Evolutionary conservation across 2,329 filamentous ascomycete genomes (phyloP).

Genomic region (Arthrinium phaeospermum): DNA sequence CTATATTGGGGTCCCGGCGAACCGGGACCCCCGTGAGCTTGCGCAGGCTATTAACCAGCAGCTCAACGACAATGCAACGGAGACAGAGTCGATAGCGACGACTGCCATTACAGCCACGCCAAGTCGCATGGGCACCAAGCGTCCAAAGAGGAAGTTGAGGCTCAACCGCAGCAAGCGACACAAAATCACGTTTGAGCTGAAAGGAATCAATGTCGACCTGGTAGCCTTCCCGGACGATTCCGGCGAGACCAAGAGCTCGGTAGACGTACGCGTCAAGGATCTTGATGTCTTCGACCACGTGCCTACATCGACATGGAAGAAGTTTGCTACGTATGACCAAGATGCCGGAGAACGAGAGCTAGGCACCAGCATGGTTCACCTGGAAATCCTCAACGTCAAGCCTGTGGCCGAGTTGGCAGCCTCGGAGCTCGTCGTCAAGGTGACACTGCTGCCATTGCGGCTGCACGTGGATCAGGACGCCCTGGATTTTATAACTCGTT

Average conservation of each 20-base stretch:
- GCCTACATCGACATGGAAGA: conserved; percentile 96
- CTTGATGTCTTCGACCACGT: conserved; percentile 94
- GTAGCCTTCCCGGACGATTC: conserved; percentile 77
- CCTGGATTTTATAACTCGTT: conserved; percentile 93
- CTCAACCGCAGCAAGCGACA: conserved; percentile 86
- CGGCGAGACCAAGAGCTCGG: conserved; percentile 84
- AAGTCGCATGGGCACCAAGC: conserved; percentile 49
- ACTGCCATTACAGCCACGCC: conserved; percentile 70
- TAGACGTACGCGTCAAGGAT: conserved; percentile 82
- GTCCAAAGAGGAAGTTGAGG: conserved; percentile 66
- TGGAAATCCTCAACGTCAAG: conserved; percentile 87
- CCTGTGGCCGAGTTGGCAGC: conserved; percentile 84
- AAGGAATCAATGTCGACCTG: conserved; percentile 82
- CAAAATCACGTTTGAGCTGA: conserved; percentile 94
- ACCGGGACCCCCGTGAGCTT: conserved; percentile 82
- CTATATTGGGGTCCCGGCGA: conserved; percentile 90
- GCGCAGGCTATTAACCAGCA: conserved; percentile 85
- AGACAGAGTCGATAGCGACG: conserved; percentile 87
- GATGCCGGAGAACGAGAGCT: conserved; percentile 87
- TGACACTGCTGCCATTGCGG: conserved; percentile 80
- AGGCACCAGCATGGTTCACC: conserved; percentile 85
- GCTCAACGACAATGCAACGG: conserved; percentile 83
- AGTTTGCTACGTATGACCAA: conserved; percentile 92
- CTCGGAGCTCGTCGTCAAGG: conserved; percentile 85
- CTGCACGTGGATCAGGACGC: conserved; percentile 98